A percentile compares a stretch with the other conserved stretches of the same genome.
Conservation (phyloP, 495 filamentous ascomycete genomes). For the Talaromyces nanjingensis region DNA sequence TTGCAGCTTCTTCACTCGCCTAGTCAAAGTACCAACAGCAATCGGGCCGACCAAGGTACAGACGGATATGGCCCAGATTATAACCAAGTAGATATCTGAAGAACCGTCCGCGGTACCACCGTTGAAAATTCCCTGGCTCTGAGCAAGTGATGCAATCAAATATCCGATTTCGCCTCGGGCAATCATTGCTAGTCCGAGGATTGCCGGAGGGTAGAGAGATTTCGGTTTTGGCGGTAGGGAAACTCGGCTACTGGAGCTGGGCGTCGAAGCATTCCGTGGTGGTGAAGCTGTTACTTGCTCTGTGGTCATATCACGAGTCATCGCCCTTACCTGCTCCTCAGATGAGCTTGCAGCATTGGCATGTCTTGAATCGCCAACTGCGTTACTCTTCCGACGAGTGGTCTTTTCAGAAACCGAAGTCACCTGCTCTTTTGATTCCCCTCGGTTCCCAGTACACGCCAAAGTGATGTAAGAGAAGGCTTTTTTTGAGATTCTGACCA, state of each 20-base stretch:
- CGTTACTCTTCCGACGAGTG: not conserved
- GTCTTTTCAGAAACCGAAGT: not conserved
- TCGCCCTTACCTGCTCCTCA: not conserved
- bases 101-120: conserved; percentile 2
- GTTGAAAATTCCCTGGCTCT: conserved; percentile 50
- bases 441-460: not conserved
- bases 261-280: not conserved
- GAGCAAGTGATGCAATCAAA: conserved; percentile 63
- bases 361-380: not conserved
- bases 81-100: conserved; percentile 54
- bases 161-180: conserved; percentile 76
- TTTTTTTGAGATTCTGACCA: conserved; percentile 9
- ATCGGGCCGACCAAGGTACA: conserved; percentile 71
- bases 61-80: conserved; percentile 68
- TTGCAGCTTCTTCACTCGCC: conserved; percentile 35
- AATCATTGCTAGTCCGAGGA: conserved; percentile 60
- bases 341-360: not conserved
- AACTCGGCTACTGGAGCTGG: not conserved
- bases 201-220: conserved; percentile 52
- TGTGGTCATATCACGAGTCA: not conserved
- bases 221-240: conserved; percentile 32
- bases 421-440: not conserved
- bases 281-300: not conserved
- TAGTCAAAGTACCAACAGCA: conserved; percentile 55
- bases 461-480: not conserved